Evolutionary conservation across 192 early-diverging fungal genomes (phyloP).

Genomic region (Anaeromyces robustus): DNA sequence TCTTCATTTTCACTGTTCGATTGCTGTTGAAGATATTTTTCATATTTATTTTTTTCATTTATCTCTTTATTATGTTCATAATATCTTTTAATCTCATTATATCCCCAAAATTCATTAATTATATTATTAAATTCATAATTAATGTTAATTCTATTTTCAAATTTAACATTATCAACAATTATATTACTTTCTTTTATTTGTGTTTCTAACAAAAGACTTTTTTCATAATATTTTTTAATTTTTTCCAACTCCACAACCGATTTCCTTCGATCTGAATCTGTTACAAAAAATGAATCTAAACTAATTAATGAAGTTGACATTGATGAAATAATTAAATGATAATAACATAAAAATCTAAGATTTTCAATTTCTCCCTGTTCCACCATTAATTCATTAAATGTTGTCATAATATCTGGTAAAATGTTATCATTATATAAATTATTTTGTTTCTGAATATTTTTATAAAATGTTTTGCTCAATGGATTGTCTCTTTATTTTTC

Average conservation of each 20-base stretch:
- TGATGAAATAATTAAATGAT: not conserved
- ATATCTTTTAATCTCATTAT: not conserved
- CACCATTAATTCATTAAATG: not conserved
- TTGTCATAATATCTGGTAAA: not conserved
- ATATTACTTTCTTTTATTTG: not conserved
- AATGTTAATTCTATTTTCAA: not conserved
- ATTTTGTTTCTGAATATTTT: not conserved
- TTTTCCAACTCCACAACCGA: not conserved
- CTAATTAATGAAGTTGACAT: not conserved
- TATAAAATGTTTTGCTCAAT: not conserved
- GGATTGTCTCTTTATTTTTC: not conserved
- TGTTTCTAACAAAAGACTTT: not conserved
- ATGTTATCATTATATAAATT: not conserved
- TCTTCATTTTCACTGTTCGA: too few relatives aligned
- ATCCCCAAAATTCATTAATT: not conserved
- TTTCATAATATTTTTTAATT: not conserved
- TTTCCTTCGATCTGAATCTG: not conserved
- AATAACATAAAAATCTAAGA: not conserved
- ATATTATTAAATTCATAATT: not conserved
- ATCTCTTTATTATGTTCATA: not conserved
- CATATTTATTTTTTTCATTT: not conserved
- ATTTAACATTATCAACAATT: not conserved
- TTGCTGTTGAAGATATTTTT: too few relatives aligned
- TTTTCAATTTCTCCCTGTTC: not conserved
- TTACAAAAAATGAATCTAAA: not conserved